Evolutionary conservation across 2,329 filamentous ascomycete genomes (phyloP).

Genomic region (Canariomyces notabilis): DNA sequence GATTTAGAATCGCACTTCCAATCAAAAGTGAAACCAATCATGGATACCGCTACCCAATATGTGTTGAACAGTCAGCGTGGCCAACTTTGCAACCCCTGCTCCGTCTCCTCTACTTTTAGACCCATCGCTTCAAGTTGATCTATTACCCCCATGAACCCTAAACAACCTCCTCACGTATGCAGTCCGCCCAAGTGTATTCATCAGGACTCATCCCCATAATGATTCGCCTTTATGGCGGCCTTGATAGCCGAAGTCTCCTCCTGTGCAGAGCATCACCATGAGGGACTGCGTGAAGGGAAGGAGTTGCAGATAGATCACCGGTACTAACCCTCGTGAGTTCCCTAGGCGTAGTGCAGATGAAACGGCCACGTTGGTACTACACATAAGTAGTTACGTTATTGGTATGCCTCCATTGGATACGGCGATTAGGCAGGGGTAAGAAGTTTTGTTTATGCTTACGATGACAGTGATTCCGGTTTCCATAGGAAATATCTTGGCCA

Average conservation of each 20-base stretch:
- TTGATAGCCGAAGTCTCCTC: background rate
- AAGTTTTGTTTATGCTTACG: no score
- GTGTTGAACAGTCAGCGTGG: no score
- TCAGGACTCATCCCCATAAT: background rate
- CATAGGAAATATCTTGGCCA: background rate
- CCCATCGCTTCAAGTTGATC: no score
- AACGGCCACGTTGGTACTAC: background rate
- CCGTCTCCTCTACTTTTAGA: no score
- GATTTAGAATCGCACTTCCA: no score
- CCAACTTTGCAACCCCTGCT: no score
- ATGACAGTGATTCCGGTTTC: background rate
- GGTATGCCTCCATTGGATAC: no score
- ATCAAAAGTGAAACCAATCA: no score
- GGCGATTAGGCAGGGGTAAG: background rate
- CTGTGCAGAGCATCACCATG: no score
- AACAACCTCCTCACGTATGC: background rate
- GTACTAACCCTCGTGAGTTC: background rate
- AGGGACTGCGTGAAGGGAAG: no score
- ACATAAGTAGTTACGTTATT: background rate
- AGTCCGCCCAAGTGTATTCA: background rate
- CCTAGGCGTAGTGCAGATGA: background rate
- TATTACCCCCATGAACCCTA: background rate
- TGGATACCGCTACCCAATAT: no score
- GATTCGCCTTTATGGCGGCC: background rate
- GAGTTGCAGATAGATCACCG: background rate